These are phyloP conservation scores for Coelastrella sp. DNA, from an alignment of 139 green algal species.

Conservation along the genomic window DNA sequence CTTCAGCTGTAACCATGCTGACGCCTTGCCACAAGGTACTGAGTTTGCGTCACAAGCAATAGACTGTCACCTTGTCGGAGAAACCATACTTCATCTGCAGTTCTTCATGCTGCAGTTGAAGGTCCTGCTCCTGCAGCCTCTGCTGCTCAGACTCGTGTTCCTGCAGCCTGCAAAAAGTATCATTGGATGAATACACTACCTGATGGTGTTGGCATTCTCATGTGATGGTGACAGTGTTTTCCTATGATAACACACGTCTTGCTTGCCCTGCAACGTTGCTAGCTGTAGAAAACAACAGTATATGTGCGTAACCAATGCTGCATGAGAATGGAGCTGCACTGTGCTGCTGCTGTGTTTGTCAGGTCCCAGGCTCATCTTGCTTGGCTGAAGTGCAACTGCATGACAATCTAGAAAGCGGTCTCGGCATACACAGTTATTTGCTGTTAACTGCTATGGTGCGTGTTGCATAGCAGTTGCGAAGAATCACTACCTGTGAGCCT, in stretches of 20 bases:
- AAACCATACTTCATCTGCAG: constrained; percentile 50
- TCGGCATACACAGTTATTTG: background rate
- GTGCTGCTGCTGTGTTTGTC: too few relatives aligned
- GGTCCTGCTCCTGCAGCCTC: background rate
- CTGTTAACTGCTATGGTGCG: background rate
- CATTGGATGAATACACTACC: background rate
- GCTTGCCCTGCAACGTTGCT: too few relatives aligned
- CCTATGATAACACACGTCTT: too few relatives aligned
- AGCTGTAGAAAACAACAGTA: too few relatives aligned
- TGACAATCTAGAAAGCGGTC: background rate
- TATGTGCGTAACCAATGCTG: too few relatives aligned
- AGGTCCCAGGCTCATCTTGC: too few relatives aligned
- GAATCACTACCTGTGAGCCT: constrained; percentile 39
- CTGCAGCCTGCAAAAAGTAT: constrained; percentile 30
- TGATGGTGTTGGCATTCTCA: background rate
- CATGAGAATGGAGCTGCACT: too few relatives aligned
- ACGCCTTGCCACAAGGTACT: background rate
- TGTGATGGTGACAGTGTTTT: background rate
- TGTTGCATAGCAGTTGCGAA: background rate
- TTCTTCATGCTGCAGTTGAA: background rate
- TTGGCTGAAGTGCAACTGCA: too few relatives aligned
- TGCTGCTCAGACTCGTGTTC: background rate
- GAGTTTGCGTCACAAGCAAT: background rate
- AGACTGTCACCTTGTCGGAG: constrained; percentile 32
- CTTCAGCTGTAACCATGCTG: background rate